Evolutionary conservation across 495 filamentous ascomycete genomes (phyloP).

Genomic region (Neurospora sp.): DNA sequence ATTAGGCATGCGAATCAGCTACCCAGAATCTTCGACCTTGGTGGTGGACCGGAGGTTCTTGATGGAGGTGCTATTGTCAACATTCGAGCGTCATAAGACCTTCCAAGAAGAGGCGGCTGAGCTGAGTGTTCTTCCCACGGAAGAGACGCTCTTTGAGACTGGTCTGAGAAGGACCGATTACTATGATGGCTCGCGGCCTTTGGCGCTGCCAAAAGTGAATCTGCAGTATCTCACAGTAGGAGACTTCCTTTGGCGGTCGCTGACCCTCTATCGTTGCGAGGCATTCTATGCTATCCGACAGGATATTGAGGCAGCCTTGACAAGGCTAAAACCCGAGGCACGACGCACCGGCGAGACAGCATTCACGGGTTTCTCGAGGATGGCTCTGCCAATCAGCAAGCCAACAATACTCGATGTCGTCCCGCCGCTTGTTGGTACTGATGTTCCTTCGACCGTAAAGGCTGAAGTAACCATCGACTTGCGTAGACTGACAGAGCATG

Average conservation of each 20-base stretch:
- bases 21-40: conserved; percentile 60
- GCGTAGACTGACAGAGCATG: conserved; percentile 58
- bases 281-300: conserved; percentile 90
- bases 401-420: conserved; percentile 82
- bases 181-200: conserved; percentile 79
- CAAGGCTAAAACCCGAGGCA: conserved; percentile 63
- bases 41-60: conserved; percentile 55
- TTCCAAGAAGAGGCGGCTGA: conserved; percentile 72
- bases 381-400: conserved; percentile 80
- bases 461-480: conserved; percentile 88
- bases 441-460: conserved; percentile 72
- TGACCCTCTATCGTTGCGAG: conserved; percentile 81
- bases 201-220: conserved; percentile 91
- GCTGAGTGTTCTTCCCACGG: conserved; percentile 71
- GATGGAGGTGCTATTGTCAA: conserved; percentile 65
- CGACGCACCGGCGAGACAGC: conserved; percentile 50
- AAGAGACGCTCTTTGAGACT: conserved; percentile 73
- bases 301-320: conserved; percentile 73
- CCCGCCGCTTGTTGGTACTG: conserved; percentile 74
- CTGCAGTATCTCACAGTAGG: conserved; percentile 91
- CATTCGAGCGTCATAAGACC: conserved; percentile 65
- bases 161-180: conserved; percentile 75
- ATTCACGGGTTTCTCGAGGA: conserved; percentile 81
- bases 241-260: conserved; percentile 90
- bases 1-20: conserved; percentile 69